A percentile compares a stretch with the other conserved stretches of the same genome.
These are phyloP conservation scores for Knufia fluminis DNA, from an alignment of 2,329 filamentous ascomycete species.

Conservation along the genomic window DNA sequence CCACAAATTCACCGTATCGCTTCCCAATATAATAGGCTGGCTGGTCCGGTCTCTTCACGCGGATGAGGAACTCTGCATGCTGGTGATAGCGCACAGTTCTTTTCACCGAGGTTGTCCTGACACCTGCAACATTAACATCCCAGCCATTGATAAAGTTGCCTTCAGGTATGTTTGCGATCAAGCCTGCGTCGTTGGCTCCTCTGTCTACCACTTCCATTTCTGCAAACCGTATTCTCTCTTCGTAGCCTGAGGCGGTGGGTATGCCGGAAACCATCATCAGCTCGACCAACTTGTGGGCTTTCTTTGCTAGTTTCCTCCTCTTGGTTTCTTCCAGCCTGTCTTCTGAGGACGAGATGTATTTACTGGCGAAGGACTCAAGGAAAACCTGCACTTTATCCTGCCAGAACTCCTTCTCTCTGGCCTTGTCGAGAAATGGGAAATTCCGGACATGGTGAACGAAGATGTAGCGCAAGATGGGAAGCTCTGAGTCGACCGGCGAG, in stretches of 20 bases:
- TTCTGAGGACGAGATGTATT: slow-evolving; percentile 93
- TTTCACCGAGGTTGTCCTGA: slow-evolving; percentile 70
- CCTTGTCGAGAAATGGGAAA: slow-evolving; percentile 94
- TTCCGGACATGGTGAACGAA: slow-evolving; percentile 97
- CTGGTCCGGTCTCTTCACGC: slow-evolving; percentile 69
- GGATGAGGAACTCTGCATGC: slow-evolving; percentile 86
- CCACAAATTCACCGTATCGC: slow-evolving; percentile 79
- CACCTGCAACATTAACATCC: slow-evolving; percentile 92
- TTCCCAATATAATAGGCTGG: slow-evolving; percentile 71
- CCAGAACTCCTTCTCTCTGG: slow-evolving; percentile 98
- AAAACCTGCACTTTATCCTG: slow-evolving; percentile 97
- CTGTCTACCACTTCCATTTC: slow-evolving; percentile 95
- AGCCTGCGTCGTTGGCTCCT: slow-evolving; percentile 80
- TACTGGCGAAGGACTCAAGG: slow-evolving; percentile 91
- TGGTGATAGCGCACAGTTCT: slow-evolving; percentile 82
- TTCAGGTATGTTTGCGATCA: slow-evolving; percentile 79
- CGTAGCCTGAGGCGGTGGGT: slow-evolving; percentile 89
- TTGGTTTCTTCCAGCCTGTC: slow-evolving; percentile 95
- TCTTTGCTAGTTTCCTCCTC: slow-evolving; percentile 78
- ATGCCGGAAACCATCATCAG: slow-evolving; percentile 99
- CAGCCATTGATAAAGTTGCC: slow-evolving; percentile 90
- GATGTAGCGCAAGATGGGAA: slow-evolving; percentile 89
- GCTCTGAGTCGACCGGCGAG: slow-evolving; percentile 81
- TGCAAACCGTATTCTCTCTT: slow-evolving; percentile 91
- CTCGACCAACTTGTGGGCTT: slow-evolving; percentile 92